Base-by-base conservation (phyloP, 768 basidiomycete species). In the Mycena leptocephala region DNA sequence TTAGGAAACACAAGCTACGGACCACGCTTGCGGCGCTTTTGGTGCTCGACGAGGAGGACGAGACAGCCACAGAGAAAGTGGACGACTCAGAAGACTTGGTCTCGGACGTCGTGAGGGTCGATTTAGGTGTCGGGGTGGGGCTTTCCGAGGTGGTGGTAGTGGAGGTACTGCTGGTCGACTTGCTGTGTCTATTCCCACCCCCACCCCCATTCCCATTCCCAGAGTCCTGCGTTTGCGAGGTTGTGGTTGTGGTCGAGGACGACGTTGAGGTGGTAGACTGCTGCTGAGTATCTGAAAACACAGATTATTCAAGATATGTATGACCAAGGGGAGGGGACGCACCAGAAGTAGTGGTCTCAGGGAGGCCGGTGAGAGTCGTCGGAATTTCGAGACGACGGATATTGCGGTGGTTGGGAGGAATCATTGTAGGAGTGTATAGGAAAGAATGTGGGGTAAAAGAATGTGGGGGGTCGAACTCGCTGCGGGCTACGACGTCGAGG, bases 391-490 rank as follows among this genome's bases (percentile, higher is more conserved):
- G n/a, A 14, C 41, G 35, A 24, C 59, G 48, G 48, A 68, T 30
- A 51, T 2, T 24, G 61, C 70, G 77, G 68, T 78, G 77, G 67
- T 78, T 39, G 56, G 26, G 65, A 61, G 59, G 35, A 22, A n/a
- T 35, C 74, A 77, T 74, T 51, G 62, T 46, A 43, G 24, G 28
- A 32, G 58, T 64, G 55, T 43, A 4, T 7, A 63, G 58, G 61
- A 78, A 78, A 14, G 77, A 78, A 55, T 72, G 77, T 78, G 66
- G 66, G 64, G 35, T 33, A 75, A 78, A 78, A 46, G 77, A 76
- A 67, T 76, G 74, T 72, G 70, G 71, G 53, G 62, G 65, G 70
- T 63, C 76, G 76, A 78, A 74, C 74, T 78, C 74, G 74, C 67
- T 72, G 77, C 18, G 61, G 63, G 77, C 74, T 66, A 72, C 77